A percentile compares a stretch with the other conserved stretches of the same genome.
phyloP scores from a whole-genome alignment of 371 early-diverging fungal species.

The Saksenaea oblongispora region DNA sequence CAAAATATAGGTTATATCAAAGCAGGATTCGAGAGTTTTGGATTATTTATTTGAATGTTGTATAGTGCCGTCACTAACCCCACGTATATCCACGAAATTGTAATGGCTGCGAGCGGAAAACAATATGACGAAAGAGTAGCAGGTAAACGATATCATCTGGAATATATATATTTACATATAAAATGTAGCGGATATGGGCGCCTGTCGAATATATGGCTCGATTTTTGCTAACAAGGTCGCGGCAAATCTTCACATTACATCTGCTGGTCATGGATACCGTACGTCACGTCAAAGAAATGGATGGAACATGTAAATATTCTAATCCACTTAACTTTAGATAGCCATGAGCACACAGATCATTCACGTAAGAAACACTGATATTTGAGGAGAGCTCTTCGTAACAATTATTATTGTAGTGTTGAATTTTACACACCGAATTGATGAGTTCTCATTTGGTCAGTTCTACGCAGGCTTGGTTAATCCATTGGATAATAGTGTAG shows the following conservation, averaged over 20 bases:
- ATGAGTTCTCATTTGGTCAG: constrained; percentile 87
- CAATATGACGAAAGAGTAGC: constrained; percentile 37
- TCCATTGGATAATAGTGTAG: constrained; percentile 83
- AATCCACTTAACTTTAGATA: constrained; percentile 19
- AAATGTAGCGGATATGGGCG: constrained; percentile 48
- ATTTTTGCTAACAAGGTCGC: constrained; percentile 78
- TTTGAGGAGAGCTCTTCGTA: background rate
- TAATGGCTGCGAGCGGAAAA: constrained; percentile 45
- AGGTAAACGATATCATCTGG: constrained; percentile 12
- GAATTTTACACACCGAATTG: constrained; percentile 94
- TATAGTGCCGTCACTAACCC: constrained; percentile 28
- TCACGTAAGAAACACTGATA: constrained; percentile 46
- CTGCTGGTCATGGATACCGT: constrained; percentile 87
- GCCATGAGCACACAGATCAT: constrained; percentile 63
- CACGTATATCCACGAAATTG: constrained; percentile 41
- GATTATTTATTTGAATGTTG: background rate
- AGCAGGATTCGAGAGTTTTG: background rate
- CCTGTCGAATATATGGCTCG: constrained; percentile 79
- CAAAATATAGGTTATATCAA: constrained; percentile 29
- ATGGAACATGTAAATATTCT: background rate
- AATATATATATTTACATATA: background rate
- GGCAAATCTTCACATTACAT: constrained; percentile 91
- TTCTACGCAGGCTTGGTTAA: constrained; percentile 83
- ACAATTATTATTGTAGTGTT: constrained; percentile 50
- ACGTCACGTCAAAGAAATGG: constrained; percentile 23